These are phyloP conservation scores for Theileria orientalis DNA, from an alignment of 169 alveolate genomes.

Conservation along the genomic window DNA sequence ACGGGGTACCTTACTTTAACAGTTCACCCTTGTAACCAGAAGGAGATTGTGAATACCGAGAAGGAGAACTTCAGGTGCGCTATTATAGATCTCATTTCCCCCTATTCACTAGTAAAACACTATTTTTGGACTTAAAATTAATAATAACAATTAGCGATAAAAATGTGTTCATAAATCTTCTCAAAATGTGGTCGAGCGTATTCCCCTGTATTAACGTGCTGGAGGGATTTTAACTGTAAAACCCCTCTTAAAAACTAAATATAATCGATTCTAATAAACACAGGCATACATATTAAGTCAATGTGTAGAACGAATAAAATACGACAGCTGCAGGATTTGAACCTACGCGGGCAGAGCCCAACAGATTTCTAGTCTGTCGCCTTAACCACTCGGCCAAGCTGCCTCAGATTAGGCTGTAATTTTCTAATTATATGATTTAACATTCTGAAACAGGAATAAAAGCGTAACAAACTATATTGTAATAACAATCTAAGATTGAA, in stretches of 20 bases:
- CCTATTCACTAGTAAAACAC: background rate
- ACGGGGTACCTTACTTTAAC: slow-evolving; percentile 40
- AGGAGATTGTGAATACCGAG: slow-evolving; percentile 34
- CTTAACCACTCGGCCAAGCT: slow-evolving; percentile 93
- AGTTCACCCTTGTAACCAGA: slow-evolving; percentile 63
- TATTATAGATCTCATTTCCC: background rate
- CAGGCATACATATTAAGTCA: too few species aligned
- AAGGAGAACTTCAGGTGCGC: slow-evolving; percentile 11
- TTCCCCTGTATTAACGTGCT: slow-evolving; percentile 6
- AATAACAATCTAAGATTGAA: too few species aligned
- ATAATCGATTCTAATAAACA: background rate
- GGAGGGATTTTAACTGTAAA: slow-evolving; percentile 3
- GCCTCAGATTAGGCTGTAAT: slow-evolving; percentile 49
- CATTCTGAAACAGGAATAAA: background rate
- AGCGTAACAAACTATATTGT: background rate
- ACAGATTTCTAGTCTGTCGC: slow-evolving; percentile 93
- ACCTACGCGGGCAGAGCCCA: slow-evolving; percentile 96
- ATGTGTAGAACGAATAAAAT: slow-evolving; percentile 1
- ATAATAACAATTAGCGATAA: background rate
- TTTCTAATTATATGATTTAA: slow-evolving; percentile 20
- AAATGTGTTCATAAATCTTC: slow-evolving; percentile 9
- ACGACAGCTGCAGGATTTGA: slow-evolving; percentile 95
- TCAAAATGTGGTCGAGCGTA: slow-evolving; percentile 14
- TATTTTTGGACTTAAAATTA: background rate
- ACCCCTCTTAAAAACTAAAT: background rate